These are phyloP conservation scores for Xylaria telfairii DNA, from an alignment of 495 filamentous ascomycete species.

Conservation along the genomic window DNA sequence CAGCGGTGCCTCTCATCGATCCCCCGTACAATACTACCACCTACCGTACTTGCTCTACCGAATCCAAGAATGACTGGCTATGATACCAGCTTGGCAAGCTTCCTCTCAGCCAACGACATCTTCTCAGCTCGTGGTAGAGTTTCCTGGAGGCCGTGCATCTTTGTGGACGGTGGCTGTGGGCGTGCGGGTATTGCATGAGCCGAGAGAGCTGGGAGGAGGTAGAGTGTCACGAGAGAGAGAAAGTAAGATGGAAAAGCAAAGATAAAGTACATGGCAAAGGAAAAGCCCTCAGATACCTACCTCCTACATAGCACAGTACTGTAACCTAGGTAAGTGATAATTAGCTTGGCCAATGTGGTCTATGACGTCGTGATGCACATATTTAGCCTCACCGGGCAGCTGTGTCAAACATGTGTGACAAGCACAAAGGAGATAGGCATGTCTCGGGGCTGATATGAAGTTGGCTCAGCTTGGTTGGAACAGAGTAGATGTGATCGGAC, in stretches of 20 bases:
- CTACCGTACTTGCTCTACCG: neutral
- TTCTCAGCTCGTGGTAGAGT: neutral
- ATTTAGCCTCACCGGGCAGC: neutral
- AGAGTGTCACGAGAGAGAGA: neutral
- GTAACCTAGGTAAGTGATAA: neutral
- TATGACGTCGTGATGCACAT: neutral
- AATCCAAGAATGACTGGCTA: constrained; percentile 15
- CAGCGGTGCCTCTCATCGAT: neutral
- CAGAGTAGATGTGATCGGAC: neutral
- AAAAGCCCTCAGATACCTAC: neutral
- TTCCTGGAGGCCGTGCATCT: constrained; percentile 2
- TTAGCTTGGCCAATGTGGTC: neutral
- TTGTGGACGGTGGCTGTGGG: neutral
- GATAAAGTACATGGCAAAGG: neutral
- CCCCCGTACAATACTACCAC: constrained; percentile 7
- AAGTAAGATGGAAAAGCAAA: neutral
- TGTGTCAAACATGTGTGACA: constrained; percentile 14
- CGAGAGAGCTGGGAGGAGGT: neutral
- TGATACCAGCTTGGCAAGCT: neutral
- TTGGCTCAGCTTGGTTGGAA: neutral
- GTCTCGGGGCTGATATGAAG: constrained; percentile 18
- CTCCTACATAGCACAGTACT: neutral
- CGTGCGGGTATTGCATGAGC: constrained; percentile 3
- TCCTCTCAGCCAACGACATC: constrained; percentile 9
- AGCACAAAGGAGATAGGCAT: neutral